Conservation (phyloP, 495 filamentous ascomycete genomes). For the Aspergillus haitiensis region DNA sequence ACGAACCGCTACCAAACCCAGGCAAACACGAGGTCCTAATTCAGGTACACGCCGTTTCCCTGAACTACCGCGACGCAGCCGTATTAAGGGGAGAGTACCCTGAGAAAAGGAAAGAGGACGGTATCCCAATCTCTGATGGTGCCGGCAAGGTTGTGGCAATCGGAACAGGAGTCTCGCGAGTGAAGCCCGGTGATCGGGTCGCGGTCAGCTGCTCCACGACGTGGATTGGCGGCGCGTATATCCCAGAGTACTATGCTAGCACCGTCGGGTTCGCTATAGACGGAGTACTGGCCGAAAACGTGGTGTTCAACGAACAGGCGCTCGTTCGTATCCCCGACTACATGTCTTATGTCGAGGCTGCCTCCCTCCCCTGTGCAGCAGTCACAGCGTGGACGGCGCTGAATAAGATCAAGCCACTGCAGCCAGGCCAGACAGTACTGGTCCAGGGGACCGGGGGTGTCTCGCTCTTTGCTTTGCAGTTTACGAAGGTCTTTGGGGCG, state of each 20-base stretch:
- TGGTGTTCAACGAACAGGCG: slow-evolving; percentile 35
- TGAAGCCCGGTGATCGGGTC: slow-evolving; percentile 34
- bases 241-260: slow-evolving; percentile 25
- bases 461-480: slow-evolving; percentile 36
- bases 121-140: slow-evolving; percentile 37
- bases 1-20: no score
- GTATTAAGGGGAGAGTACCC: slow-evolving; percentile 42
- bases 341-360: slow-evolving; percentile 34
- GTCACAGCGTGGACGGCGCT: slow-evolving; percentile 44
- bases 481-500: slow-evolving; percentile 34
- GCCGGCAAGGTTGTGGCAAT: slow-evolving; percentile 39
- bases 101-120: slow-evolving; percentile 35
- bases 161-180: slow-evolving; percentile 30
- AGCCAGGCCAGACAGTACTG: slow-evolving; percentile 39
- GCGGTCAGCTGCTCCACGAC: slow-evolving; percentile 34
- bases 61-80: slow-evolving; percentile 49
- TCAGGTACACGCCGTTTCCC: slow-evolving; percentile 40
- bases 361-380: slow-evolving; percentile 39
- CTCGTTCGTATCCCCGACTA: slow-evolving; percentile 32
- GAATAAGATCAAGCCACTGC: slow-evolving; percentile 29
- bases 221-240: slow-evolving; percentile 32
- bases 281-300: slow-evolving; percentile 37
- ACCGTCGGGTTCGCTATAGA: slow-evolving; percentile 38
- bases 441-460: slow-evolving; percentile 47
- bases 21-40: no score